Percentiles rank a stretch among this genome's conserved stretches.
Conservation (phyloP, 2,329 filamentous ascomycete species). For the Byssothecium circinans region DNA sequence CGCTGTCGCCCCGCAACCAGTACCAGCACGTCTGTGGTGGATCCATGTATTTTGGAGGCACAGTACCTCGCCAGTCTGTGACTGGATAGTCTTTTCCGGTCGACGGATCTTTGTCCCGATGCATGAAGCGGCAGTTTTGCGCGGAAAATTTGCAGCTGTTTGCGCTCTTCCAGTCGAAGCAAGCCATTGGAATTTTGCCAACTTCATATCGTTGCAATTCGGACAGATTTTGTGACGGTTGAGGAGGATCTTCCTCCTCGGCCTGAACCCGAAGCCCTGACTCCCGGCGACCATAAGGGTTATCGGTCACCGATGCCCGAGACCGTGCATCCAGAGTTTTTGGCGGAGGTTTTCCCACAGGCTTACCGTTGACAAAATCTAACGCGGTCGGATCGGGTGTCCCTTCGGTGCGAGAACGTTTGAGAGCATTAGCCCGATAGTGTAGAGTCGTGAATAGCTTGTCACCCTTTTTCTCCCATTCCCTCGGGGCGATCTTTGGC, state of each 20-base stretch:
- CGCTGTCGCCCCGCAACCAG: slow-evolving; percentile 22
- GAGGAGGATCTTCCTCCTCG: slow-evolving; percentile 8
- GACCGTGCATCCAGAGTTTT: not conserved
- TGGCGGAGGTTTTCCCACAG: slow-evolving; percentile 7
- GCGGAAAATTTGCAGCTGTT: slow-evolving; percentile 21
- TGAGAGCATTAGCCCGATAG: slow-evolving; percentile 20
- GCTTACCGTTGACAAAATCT: slow-evolving; percentile 26
- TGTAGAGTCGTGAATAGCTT: slow-evolving; percentile 22
- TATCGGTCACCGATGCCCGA: slow-evolving; percentile 5
- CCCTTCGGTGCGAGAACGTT: slow-evolving; percentile 24
- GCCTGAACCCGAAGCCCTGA: slow-evolving; percentile 13
- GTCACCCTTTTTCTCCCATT: slow-evolving; percentile 15
- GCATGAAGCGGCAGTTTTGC: slow-evolving; percentile 29
- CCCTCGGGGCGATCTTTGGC: slow-evolving; percentile 12
- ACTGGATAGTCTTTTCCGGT: slow-evolving; percentile 18
- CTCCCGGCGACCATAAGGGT: slow-evolving; percentile 31
- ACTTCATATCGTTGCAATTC: slow-evolving; percentile 22
- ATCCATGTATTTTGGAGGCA: slow-evolving; percentile 30
- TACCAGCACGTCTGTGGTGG: slow-evolving; percentile 32
- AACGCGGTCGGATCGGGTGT: slow-evolving; percentile 28
- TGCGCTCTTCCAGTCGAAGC: slow-evolving; percentile 30
- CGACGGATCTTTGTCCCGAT: slow-evolving; percentile 23
- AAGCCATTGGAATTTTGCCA: slow-evolving; percentile 34
- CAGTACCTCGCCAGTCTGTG: slow-evolving; percentile 14
- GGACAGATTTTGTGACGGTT: slow-evolving; percentile 1